Conservation (phyloP, 139 green algal species). For the Tetradesmus obliquus region DNA sequence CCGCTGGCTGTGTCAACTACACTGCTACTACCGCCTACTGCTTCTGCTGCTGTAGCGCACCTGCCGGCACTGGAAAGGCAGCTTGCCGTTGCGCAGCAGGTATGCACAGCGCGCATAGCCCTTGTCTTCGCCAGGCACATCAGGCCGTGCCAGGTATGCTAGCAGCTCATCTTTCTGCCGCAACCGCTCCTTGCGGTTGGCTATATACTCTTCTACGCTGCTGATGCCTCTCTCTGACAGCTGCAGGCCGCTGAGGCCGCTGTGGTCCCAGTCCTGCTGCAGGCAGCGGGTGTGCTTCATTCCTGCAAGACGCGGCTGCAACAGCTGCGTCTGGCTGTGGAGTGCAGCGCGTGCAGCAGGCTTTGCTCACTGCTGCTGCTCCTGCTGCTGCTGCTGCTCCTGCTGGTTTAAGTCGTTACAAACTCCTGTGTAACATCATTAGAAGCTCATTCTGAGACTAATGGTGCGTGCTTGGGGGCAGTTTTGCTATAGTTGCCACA, state of each 20-base stretch:
- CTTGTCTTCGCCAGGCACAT: conserved; percentile 16
- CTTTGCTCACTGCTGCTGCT: background rate
- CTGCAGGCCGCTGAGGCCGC: background rate
- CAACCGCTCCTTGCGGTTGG: background rate
- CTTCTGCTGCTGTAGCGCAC: background rate
- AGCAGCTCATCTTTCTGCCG: background rate
- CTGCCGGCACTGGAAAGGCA: conserved; percentile 18
- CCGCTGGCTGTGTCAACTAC: background rate
- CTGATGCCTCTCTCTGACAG: background rate
- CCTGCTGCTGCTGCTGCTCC: background rate
- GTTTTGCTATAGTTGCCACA: background rate
- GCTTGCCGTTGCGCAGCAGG: background rate
- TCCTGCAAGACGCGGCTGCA: background rate
- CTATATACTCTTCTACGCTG: conserved; percentile 3
- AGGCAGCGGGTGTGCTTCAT: conserved; percentile 8
- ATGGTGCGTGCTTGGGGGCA: background rate
- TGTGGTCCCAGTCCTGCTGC: conserved; percentile 7
- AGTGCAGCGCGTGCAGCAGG: background rate
- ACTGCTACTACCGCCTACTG: background rate
- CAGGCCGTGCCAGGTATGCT: background rate
- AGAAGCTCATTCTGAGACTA: background rate
- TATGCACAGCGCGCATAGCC: conserved; percentile 17
- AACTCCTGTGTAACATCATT: too few species aligned
- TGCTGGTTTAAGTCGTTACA: background rate
- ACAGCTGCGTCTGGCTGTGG: background rate